phyloP scores from a whole-genome alignment of 768 basidiomycete genomes.

The Rossbeevera mucosa region DNA sequence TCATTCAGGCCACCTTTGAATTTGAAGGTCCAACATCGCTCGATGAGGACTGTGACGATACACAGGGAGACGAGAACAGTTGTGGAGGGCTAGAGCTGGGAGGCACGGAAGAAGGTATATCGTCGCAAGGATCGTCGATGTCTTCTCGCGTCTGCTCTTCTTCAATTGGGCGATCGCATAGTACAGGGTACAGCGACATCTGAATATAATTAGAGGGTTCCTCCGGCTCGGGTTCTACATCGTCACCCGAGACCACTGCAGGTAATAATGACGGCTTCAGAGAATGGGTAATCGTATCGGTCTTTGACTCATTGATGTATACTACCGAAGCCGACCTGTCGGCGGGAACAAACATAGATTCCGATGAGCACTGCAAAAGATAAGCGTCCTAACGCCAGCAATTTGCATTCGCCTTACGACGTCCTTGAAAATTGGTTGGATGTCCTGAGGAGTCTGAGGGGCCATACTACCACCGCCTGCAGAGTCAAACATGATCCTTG shows the following conservation, averaged over 20 bases:
- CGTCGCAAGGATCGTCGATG: slow-evolving; percentile 2
- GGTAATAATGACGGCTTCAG: neutral
- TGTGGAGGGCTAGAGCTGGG: slow-evolving; percentile 48
- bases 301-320: neutral
- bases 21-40: slow-evolving; percentile 5
- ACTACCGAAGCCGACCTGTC: neutral
- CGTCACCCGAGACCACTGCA: neutral
- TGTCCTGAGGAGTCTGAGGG: neutral
- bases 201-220: neutral
- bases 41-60: slow-evolving; percentile 30
- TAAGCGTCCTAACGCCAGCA: neutral
- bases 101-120: slow-evolving; percentile 21
- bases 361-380: neutral
- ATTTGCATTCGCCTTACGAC: slow-evolving; percentile 12
- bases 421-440: neutral
- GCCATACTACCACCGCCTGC: neutral
- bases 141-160: slow-evolving; percentile 5
- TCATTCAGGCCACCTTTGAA: slow-evolving; percentile 15
- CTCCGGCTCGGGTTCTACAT: neutral
- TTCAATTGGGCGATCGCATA: neutral
- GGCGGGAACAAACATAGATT: neutral
- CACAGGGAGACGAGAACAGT: slow-evolving; percentile 40
- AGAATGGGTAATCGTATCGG: neutral
- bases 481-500: neutral
- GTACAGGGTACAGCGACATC: neutral